Evolutionary conservation across 2,329 filamentous ascomycete genomes (phyloP).

Genomic region (Venturia oleaginea): DNA sequence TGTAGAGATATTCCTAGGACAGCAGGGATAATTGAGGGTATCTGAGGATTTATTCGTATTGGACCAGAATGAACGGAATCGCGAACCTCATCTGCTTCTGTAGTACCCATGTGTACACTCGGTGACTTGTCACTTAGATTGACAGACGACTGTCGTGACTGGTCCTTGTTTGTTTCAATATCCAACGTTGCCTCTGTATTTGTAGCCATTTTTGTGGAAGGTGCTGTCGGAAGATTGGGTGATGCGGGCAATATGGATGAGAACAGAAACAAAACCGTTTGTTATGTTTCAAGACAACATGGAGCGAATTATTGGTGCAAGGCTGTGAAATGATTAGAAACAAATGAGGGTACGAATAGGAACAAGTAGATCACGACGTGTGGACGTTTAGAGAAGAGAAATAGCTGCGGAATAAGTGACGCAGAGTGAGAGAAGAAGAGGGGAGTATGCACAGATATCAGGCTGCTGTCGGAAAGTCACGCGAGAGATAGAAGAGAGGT

Average conservation of each 20-base stretch:
- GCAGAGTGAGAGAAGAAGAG: background rate
- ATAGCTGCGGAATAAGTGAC: background rate
- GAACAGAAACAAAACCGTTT: background rate
- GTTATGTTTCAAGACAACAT: background rate
- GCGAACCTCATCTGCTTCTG: background rate
- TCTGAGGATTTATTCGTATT: background rate
- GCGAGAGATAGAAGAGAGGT: background rate
- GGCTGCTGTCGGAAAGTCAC: background rate
- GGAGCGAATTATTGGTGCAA: background rate
- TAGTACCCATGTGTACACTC: background rate
- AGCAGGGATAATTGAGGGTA: background rate
- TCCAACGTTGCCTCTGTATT: conserved; percentile 2
- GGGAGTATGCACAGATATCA: background rate
- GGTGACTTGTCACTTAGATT: conserved; percentile 6
- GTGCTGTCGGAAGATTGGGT: background rate
- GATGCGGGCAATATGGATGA: background rate
- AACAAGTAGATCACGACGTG: background rate
- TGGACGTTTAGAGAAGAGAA: background rate
- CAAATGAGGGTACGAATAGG: background rate
- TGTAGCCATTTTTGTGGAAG: background rate
- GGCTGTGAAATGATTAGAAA: background rate
- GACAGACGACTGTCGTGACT: background rate
- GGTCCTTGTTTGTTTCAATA: conserved; percentile 8
- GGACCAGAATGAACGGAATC: background rate
- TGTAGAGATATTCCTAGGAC: conserved; percentile 2